phyloP scores from a whole-genome alignment of 352 stramenopile genomes.

The Thalassiosira sp. region DNA sequence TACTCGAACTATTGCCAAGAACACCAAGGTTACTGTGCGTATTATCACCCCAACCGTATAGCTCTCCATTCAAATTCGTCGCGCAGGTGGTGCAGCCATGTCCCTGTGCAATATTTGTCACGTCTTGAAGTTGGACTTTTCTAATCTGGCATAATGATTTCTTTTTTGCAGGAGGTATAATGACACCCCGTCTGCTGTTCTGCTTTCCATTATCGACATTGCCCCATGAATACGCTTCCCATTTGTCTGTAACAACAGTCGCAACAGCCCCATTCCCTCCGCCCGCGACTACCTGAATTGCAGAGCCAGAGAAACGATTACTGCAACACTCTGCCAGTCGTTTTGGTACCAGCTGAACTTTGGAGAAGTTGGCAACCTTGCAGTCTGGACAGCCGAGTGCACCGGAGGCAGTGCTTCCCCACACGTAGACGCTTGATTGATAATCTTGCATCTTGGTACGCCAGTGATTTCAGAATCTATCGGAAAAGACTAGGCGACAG shows the following conservation, averaged over 20 bases:
- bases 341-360: slow-evolving; percentile 15
- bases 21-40: slow-evolving; percentile 55
- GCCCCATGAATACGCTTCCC: slow-evolving; percentile 33
- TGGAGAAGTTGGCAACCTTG: neutral
- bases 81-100: slow-evolving; percentile 23
- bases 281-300: slow-evolving; percentile 17
- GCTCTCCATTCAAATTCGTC: slow-evolving; percentile 46
- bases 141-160: slow-evolving; percentile 63
- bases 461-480: too few relatives aligned
- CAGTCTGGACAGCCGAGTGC: slow-evolving; percentile 26
- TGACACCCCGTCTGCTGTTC: neutral
- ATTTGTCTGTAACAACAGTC: slow-evolving; percentile 30
- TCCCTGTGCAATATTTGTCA: slow-evolving; percentile 18
- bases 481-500: too few relatives aligned
- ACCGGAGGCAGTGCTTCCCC: slow-evolving; percentile 24
- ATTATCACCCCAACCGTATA: slow-evolving; percentile 77
- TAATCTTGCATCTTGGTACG: slow-evolving; percentile 8
- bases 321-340: too few relatives aligned
- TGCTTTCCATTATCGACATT: neutral
- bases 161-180: slow-evolving; percentile 57
- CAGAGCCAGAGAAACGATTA: too few relatives aligned
- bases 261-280: slow-evolving; percentile 19
- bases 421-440: slow-evolving; percentile 40
- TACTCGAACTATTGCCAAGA: slow-evolving; percentile 2
- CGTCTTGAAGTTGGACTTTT: slow-evolving; percentile 79